These are phyloP conservation scores for Euphorbia celastroides DNA, from an alignment of 441 rosid genomes.

Conservation along the genomic window DNA sequence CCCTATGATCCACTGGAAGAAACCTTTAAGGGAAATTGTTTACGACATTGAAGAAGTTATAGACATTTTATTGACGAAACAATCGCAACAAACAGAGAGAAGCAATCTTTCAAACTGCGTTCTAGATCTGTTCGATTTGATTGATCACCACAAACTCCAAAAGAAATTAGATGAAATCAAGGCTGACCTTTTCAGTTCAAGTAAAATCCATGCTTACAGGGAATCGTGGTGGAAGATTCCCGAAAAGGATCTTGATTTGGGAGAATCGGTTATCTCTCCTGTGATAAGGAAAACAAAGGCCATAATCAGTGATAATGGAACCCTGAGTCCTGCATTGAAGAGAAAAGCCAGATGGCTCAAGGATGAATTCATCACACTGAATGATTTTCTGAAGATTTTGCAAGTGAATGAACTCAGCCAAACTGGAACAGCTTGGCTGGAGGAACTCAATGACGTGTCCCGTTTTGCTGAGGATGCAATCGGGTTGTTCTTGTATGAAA, in stretches of 20 bases:
- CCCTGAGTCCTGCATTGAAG: not conserved
- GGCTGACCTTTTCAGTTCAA: not conserved
- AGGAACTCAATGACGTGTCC: not conserved
- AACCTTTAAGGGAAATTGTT: not conserved
- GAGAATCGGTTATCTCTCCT: not conserved
- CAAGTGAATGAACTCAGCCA: not conserved
- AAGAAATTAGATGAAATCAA: not conserved
- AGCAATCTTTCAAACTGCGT: not conserved
- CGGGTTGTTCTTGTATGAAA: not conserved
- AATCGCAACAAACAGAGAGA: not conserved
- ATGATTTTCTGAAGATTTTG: not conserved
- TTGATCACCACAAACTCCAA: not conserved
- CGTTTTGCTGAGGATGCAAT: not conserved
- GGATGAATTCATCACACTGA: not conserved
- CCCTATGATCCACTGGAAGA: not conserved
- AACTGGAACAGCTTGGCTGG: not conserved
- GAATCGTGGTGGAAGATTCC: not conserved
- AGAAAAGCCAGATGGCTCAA: conserved; percentile 2
- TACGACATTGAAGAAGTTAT: not conserved
- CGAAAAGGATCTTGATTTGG: not conserved
- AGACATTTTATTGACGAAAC: not conserved
- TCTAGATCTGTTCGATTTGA: not conserved
- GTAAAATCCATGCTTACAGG: not conserved
- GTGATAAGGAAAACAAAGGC: not conserved
- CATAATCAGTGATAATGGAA: not conserved